Evolutionary conservation across 495 filamentous ascomycete species (phyloP), one percentile per base, ranked within the genome.

Genomic region (Choiromyces venosus): DNA sequence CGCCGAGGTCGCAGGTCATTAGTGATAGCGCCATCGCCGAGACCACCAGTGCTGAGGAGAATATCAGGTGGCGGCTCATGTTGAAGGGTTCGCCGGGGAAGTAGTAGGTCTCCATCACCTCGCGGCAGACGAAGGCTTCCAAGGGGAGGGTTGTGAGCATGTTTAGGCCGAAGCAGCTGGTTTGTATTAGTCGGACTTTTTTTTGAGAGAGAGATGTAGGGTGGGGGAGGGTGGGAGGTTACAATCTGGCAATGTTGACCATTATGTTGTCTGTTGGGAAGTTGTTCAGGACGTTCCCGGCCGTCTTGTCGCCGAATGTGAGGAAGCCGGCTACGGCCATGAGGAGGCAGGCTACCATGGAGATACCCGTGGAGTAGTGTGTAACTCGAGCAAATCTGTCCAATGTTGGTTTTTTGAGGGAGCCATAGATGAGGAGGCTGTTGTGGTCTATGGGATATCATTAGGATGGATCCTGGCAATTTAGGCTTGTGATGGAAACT

Each of bases 101-200:
- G 83, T 89, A 99, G 84, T 97, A 99, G 66, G 92, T 94, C 42
- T 91, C 87, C 91, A 98, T 96, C 61, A 98, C 95, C 82, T 97
- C 94, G 71, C 95, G 89, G 82, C 96, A 98, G 65, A 99, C 95
- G 82, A 99, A 99, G 10, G 93, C 92, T 84, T 99, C 95, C 46
- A 99, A 88, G 4, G 95, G 95, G 65, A 99, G 85, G 2, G 95
- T 99, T 8, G 95, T 98, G 74, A 99, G 88, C 95, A 99, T 99
- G 85, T 99, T 99, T 71, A 98, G 84, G 5, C 96, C 95, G 77
- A 99, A 97, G 81, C 93, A 97, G 77, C 86, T 86, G 73, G 29
- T 25, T 19, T 36, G 39, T 40, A 33, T 52, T 68, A 40, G 16
- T 64, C 52, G 65, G 61, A 9, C 52, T 61, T 3, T 9, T 61